Percentiles rank a stretch among this genome's conserved stretches.
Evolutionary conservation across 2,329 filamentous ascomycete genomes (phyloP).

Genomic region (Colletotrichum chlorophyti): DNA sequence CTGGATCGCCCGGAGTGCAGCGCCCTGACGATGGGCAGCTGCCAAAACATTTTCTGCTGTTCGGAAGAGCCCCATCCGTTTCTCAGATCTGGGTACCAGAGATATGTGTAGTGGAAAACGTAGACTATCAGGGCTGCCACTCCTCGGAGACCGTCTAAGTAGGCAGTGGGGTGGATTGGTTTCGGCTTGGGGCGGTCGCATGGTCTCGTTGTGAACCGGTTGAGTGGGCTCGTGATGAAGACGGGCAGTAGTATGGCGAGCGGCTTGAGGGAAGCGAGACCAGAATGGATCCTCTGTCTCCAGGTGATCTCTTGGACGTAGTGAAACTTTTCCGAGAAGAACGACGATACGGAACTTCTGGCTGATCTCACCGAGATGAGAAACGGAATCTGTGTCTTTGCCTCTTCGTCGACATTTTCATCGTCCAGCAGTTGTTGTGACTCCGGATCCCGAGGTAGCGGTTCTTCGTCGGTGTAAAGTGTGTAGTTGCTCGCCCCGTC

Average conservation of each 20-base stretch:
- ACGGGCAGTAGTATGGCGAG: not conserved
- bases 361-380: slow-evolving; percentile 1
- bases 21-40: slow-evolving; percentile 59
- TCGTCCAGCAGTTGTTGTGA: not conserved
- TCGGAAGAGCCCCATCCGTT: slow-evolving; percentile 48
- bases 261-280: not conserved
- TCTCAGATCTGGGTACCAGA: slow-evolving; percentile 15
- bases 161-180: slow-evolving; percentile 54
- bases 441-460: not conserved
- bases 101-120: slow-evolving; percentile 55
- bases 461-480: not conserved
- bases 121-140: slow-evolving; percentile 61
- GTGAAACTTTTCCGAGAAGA: not conserved
- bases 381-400: not conserved
- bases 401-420: not conserved
- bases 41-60: slow-evolving; percentile 50
- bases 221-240: not conserved
- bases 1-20: slow-evolving; percentile 61
- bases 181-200: not conserved
- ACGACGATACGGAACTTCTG: not conserved
- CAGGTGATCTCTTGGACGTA: not conserved
- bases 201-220: not conserved
- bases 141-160: slow-evolving; percentile 64
- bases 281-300: not conserved
- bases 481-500: not conserved